Evolutionary conservation across 106 monocot genomes (phyloP).

Genomic region (Xerophyta viscosa): DNA sequence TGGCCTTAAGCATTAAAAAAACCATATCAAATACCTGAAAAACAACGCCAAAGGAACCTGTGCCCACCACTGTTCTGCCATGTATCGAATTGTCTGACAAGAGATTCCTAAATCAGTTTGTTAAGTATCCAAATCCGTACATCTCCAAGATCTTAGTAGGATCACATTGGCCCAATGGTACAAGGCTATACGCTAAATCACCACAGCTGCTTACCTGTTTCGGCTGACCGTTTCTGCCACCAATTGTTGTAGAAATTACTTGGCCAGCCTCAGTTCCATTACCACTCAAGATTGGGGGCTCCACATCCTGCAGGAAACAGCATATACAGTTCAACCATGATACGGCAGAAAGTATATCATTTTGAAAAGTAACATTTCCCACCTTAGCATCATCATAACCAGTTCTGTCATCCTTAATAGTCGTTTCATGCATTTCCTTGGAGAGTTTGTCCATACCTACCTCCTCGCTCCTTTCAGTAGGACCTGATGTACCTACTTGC

Average conservation of each 20-base stretch:
- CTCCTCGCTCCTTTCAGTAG: slow-evolving; percentile 7
- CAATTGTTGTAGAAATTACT: slow-evolving; percentile 67
- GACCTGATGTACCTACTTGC: slow-evolving; percentile 15
- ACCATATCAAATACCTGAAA: slow-evolving; percentile 47
- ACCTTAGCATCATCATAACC: slow-evolving; percentile 28
- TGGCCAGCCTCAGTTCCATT: slow-evolving; percentile 71
- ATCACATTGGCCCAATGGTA: too few relatives aligned
- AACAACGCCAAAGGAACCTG: slow-evolving; percentile 90
- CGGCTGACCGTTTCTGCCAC: slow-evolving; percentile 71
- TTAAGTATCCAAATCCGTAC: not conserved
- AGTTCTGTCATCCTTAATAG: slow-evolving; percentile 19
- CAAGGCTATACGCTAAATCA: not conserved
- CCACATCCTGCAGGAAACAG: slow-evolving; percentile 26
- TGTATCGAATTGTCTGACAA: slow-evolving; percentile 65
- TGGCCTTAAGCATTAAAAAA: not conserved
- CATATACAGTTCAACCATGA: not conserved
- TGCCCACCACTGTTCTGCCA: slow-evolving; percentile 85
- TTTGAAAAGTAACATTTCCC: not conserved
- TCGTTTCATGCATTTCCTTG: slow-evolving; percentile 28
- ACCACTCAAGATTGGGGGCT: slow-evolving; percentile 37
- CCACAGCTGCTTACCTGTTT: slow-evolving; percentile 39
- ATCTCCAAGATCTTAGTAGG: not conserved
- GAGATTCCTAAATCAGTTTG: slow-evolving; percentile 1
- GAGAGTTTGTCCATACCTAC: slow-evolving; percentile 24
- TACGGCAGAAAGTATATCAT: not conserved